phyloP scores from a whole-genome alignment of 2,329 filamentous ascomycete genomes.

The Neofusicoccum kwambonambiense region DNA sequence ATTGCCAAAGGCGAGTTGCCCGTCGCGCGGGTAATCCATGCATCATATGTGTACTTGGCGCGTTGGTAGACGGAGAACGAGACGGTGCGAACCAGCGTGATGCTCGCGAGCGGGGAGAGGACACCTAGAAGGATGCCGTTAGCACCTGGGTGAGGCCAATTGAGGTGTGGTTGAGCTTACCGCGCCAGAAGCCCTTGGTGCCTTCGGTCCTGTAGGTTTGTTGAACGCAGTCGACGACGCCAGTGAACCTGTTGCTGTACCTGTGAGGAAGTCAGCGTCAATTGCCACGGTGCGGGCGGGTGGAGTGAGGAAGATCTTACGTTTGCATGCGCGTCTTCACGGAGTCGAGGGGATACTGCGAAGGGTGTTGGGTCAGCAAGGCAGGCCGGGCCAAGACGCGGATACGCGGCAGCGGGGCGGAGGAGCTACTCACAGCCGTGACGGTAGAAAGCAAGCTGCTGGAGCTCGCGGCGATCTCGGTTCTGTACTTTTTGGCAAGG shows the following conservation, averaged over 20 bases:
- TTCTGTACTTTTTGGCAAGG: constrained; percentile 75
- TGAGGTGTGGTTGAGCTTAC: constrained; percentile 41
- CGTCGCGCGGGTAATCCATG: constrained; percentile 64
- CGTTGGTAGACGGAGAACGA: constrained; percentile 79
- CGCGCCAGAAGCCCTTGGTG: constrained; percentile 51
- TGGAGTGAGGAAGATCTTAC: constrained; percentile 27
- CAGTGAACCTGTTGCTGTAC: constrained; percentile 65
- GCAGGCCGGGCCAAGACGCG: neutral
- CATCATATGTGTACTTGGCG: constrained; percentile 70
- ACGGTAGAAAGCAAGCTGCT: constrained; percentile 78
- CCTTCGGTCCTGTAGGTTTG: constrained; percentile 66
- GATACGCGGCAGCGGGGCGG: neutral
- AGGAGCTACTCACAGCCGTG: constrained; percentile 54
- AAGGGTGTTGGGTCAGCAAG: constrained; percentile 24
- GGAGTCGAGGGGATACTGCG: constrained; percentile 76
- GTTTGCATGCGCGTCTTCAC: constrained; percentile 90
- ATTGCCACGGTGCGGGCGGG: neutral
- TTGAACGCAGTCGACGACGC: constrained; percentile 70
- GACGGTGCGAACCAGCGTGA: constrained; percentile 73
- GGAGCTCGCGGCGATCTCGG: constrained; percentile 74
- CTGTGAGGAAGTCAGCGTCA: constrained; percentile 22
- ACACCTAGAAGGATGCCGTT: constrained; percentile 54
- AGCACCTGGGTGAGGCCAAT: constrained; percentile 18
- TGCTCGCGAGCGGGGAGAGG: constrained; percentile 74
- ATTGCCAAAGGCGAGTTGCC: constrained; percentile 70